A percentile compares a stretch with the other conserved stretches of the same genome.
Evolutionary conservation across 495 filamentous ascomycete genomes (phyloP).

Genomic region (Cercophora samala): DNA sequence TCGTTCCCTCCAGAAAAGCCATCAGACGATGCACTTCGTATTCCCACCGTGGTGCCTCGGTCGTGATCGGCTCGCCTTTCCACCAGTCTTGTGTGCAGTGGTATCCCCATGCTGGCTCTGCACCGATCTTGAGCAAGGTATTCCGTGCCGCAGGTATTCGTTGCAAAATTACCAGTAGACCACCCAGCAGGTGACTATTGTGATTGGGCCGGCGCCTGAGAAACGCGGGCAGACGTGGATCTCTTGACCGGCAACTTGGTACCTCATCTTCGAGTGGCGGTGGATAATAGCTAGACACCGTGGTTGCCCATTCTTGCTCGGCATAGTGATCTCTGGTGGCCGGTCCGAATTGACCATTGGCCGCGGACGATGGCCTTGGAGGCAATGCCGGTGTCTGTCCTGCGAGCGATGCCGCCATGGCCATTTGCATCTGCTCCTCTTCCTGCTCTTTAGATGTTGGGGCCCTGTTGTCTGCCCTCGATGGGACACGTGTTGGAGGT

Average conservation of each 20-base stretch:
- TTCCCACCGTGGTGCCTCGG: conserved; percentile 54
- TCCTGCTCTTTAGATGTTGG: neutral
- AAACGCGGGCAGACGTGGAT: conserved; percentile 61
- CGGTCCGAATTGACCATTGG: neutral
- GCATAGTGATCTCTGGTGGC: neutral
- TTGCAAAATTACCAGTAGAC: conserved; percentile 74
- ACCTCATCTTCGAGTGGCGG: conserved; percentile 3
- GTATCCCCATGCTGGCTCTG: conserved; percentile 54
- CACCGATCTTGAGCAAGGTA: conserved; percentile 58
- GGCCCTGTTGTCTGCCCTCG: neutral
- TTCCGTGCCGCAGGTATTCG: conserved; percentile 79
- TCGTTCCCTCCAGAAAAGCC: conserved; percentile 76
- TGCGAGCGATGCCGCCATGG: neutral
- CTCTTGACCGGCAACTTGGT: conserved; percentile 56
- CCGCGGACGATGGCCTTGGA: neutral
- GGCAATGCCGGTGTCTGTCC: neutral
- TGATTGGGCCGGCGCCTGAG: conserved; percentile 52
- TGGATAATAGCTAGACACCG: neutral
- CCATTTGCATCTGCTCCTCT: neutral
- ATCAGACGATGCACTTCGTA: conserved; percentile 73
- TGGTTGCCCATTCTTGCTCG: neutral
- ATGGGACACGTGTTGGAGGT: neutral
- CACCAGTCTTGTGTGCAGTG: conserved; percentile 77
- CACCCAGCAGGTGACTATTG: conserved; percentile 57
- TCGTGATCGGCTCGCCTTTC: conserved; percentile 65